Percentiles rank a stretch among this genome's conserved stretches.
Evolutionary conservation across 108 stramenopile genomes (phyloP).

Genomic region (Fistulifera solaris): DNA sequence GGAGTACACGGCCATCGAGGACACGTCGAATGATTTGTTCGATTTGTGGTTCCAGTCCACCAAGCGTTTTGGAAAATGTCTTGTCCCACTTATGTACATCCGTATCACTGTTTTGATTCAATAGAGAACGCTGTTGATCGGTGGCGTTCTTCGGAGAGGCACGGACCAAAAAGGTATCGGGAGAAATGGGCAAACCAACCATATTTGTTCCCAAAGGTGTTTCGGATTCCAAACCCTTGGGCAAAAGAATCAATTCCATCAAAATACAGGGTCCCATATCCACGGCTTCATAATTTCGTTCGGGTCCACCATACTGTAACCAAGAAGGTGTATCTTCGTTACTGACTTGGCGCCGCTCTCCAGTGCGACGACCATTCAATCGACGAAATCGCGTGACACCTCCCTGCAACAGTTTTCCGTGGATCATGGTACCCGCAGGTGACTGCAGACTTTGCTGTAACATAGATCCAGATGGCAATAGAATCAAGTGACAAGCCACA

Average conservation of each 20-base stretch:
- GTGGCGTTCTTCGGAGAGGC: slow-evolving; percentile 11
- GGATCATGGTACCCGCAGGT: slow-evolving; percentile 51
- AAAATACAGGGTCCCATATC: slow-evolving; percentile 69
- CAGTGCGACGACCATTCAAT: slow-evolving; percentile 20
- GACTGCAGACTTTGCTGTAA: slow-evolving; percentile 35
- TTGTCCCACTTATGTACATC: slow-evolving; percentile 3
- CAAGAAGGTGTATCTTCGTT: slow-evolving; percentile 36
- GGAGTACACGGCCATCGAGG: slow-evolving; percentile 56
- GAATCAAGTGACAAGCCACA: slow-evolving; percentile 44
- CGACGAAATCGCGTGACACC: slow-evolving; percentile 60
- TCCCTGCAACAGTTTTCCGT: slow-evolving; percentile 69
- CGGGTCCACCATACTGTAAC: slow-evolving; percentile 67
- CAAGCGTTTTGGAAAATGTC: slow-evolving; percentile 21
- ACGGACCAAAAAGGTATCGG: slow-evolving; percentile 32
- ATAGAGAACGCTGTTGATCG: not conserved
- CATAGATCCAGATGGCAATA: slow-evolving; percentile 58
- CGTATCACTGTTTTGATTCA: slow-evolving; percentile 9
- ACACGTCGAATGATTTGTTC: slow-evolving; percentile 72
- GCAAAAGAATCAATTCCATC: slow-evolving; percentile 52
- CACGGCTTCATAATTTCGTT: slow-evolving; percentile 61
- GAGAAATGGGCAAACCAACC: slow-evolving; percentile 41
- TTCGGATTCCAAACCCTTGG: slow-evolving; percentile 36
- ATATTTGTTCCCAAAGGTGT: slow-evolving; percentile 38
- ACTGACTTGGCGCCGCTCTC: slow-evolving; percentile 33
- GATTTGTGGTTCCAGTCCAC: slow-evolving; percentile 61